Evolutionary conservation across 2,329 filamentous ascomycete genomes (phyloP), one percentile per base, ranked within the genome.

Genomic region (Phialophora macrospora): DNA sequence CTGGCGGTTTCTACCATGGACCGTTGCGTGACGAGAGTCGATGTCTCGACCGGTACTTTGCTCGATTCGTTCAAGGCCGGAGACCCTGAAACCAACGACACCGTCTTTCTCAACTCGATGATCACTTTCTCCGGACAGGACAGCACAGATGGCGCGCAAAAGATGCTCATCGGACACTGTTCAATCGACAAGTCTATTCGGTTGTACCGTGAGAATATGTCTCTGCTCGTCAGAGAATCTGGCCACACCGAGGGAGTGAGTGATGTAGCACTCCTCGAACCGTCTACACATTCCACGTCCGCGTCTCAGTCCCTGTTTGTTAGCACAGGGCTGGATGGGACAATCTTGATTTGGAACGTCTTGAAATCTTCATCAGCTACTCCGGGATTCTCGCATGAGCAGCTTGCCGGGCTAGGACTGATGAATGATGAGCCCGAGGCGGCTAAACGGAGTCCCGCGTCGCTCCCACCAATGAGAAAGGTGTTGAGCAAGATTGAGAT

Each of bases 161-260:
- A 88, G 30, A 85, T 96, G 58, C 83, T 99, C 59, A 84, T 95
- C 20, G 93, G 92, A n/a, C 85, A 95, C 11, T 97, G 94, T 8
- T 93, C 93, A 72, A 97, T 92, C 0, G 95, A 99, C 77, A 99
- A 98, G 76, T 98, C 95, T 0, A 89, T 99, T 63, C 85, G 95
- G 41, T 81, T 99, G 17, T 99, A 99, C 73, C 91, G 97, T 71
- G 83, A 87, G 32, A 88, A 90, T 49, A 93, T 94, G 8, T 80
- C 82, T 1, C 89, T 99, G 64, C 80, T 98, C 30, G 90, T 93
- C 58, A 88, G 92, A 48, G 95, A 98, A 78, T 97, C 93, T 87
- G 95, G 95, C 0, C 95, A 99, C 72, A 97, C 93, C 0, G 93
- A 97, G 75, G 90, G 93, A 8, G 92, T 99, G 69, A 96, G 91